Percentiles rank a stretch among this genome's conserved stretches.
Evolutionary conservation across 306 rosid species (phyloP).

Genomic region (Rosa persica): DNA sequence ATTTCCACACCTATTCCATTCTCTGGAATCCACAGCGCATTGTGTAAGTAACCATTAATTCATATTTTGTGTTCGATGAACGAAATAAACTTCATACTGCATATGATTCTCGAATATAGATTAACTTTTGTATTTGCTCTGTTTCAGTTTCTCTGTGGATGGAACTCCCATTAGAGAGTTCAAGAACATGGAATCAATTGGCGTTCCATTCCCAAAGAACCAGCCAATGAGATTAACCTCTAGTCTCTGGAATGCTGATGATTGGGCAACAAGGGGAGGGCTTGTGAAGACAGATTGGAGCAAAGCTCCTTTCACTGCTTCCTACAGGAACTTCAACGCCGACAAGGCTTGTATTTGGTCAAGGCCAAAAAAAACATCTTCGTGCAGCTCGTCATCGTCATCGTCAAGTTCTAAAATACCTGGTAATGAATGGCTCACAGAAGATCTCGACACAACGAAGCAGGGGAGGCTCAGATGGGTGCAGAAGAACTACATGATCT

Average conservation of each 20-base stretch:
- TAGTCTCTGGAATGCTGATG: constrained; percentile 76
- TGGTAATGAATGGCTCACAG: constrained; percentile 40
- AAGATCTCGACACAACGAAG: constrained; percentile 41
- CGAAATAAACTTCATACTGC: background rate
- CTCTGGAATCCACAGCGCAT: constrained; percentile 69
- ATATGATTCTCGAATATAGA: too few relatives aligned
- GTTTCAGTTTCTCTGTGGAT: constrained; percentile 59
- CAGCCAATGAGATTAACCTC: constrained; percentile 66
- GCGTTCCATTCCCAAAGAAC: constrained; percentile 52
- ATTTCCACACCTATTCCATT: constrained; percentile 66
- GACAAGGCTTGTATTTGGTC: constrained; percentile 48
- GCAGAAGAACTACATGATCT: constrained; percentile 60
- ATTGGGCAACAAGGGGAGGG: constrained; percentile 89
- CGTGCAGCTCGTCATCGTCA: constrained; percentile 39
- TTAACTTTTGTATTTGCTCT: background rate
- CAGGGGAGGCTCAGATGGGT: constrained; percentile 49
- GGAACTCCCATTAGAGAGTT: constrained; percentile 69
- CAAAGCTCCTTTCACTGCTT: constrained; percentile 57
- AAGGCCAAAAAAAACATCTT: constrained; percentile 27
- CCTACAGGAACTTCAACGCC: constrained; percentile 62
- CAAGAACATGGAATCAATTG: constrained; percentile 59
- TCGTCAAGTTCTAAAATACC: constrained; percentile 10
- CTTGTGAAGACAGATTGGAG: constrained; percentile 68
- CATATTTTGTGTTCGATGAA: background rate
- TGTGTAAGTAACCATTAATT: constrained; percentile 35